Percentiles rank a stretch among this genome's conserved stretches.
phyloP scores from a whole-genome alignment of 148 eudicot species.

The Dianthus caryophyllus region DNA sequence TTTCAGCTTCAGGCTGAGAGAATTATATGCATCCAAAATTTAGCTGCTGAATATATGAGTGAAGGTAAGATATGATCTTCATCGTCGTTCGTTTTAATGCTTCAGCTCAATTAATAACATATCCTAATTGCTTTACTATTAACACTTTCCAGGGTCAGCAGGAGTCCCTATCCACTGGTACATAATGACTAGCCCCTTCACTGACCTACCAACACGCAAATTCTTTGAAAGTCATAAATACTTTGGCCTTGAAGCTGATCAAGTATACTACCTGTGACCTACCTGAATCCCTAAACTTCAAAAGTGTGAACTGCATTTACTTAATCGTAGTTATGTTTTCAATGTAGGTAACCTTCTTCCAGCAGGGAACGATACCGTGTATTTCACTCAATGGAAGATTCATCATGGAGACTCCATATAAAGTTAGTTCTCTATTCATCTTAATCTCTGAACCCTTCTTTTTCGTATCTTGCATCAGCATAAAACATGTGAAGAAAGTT shows the following conservation, averaged over 20 bases:
- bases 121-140: slow-evolving; percentile 24
- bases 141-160: slow-evolving; percentile 46
- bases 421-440: slow-evolving; percentile 41
- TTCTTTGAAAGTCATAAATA: slow-evolving; percentile 74
- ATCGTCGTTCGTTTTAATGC: background rate
- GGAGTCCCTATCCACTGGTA: slow-evolving; percentile 77
- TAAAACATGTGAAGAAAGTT: background rate
- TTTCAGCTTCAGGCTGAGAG: slow-evolving; percentile 99
- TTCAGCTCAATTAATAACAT: slow-evolving; percentile 1
- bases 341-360: slow-evolving; percentile 87
- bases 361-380: slow-evolving; percentile 95
- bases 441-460: background rate
- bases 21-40: slow-evolving; percentile 72
- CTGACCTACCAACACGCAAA: slow-evolving; percentile 76
- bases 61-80: slow-evolving; percentile 59
- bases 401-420: slow-evolving; percentile 89
- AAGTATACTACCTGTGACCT: slow-evolving; percentile 39
- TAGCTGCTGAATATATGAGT: slow-evolving; percentile 65
- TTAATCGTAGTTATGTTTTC: background rate
- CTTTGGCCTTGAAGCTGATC: slow-evolving; percentile 93
- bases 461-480: background rate
- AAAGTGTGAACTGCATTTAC: background rate
- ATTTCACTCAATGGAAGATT: slow-evolving; percentile 87
- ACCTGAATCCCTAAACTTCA: background rate
- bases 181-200: slow-evolving; percentile 98